phyloP scores from a whole-genome alignment of 2,329 filamentous ascomycete species.

The Xylariomycetidae sp. region DNA sequence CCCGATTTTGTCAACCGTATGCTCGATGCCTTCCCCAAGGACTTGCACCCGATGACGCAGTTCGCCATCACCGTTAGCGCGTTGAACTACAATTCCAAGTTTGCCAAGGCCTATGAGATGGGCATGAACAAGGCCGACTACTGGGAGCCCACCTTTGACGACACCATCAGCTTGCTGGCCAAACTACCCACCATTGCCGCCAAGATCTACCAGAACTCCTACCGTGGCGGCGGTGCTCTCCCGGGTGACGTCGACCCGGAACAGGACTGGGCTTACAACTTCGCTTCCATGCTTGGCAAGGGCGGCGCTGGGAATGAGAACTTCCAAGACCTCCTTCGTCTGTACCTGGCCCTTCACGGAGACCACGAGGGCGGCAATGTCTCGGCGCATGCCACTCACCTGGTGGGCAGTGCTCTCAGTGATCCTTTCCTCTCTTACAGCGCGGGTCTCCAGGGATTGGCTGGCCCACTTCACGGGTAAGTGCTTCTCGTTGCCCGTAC shows the following conservation, averaged over 20 bases:
- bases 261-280: conserved; percentile 99
- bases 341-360: conserved; percentile 94
- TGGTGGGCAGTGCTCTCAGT: conserved; percentile 89
- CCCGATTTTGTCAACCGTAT: conserved; percentile 80
- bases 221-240: conserved; percentile 67
- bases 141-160: conserved; percentile 98
- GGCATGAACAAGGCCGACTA: conserved; percentile 94
- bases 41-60: conserved; percentile 97
- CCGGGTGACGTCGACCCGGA: conserved; percentile 70
- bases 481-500: conserved; percentile 17
- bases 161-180: conserved; percentile 85
- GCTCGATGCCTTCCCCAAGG: conserved; percentile 81
- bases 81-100: conserved; percentile 90
- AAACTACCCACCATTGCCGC: conserved; percentile 96
- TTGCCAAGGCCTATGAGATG: conserved; percentile 86
- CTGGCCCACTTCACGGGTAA: conserved; percentile 81
- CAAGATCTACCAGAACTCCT: conserved; percentile 93
- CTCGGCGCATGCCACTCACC: conserved; percentile 88
- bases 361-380: conserved; percentile 99
- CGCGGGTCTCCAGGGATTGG: conserved; percentile 89
- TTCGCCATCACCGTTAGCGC: conserved; percentile 92
- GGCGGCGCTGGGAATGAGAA: conserved; percentile 80
- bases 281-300: conserved; percentile 92
- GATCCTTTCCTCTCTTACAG: conserved; percentile 96
- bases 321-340: conserved; percentile 88